Evolutionary conservation across 169 alveolate genomes (phyloP).

Genomic region (Toxoplasma gondii): DNA sequence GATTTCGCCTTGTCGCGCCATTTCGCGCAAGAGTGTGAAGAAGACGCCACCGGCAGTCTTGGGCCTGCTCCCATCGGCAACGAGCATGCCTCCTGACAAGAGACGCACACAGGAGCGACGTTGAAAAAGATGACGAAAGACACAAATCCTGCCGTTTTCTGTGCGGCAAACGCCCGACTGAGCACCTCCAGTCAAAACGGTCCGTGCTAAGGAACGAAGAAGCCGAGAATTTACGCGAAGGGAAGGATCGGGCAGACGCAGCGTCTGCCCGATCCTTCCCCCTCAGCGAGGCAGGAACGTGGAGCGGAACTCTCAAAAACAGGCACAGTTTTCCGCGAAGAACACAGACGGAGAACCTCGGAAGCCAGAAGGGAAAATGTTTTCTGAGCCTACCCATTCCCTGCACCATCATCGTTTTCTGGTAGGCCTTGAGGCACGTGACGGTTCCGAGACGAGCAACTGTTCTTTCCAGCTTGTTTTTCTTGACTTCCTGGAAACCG

Average conservation of each 20-base stretch:
- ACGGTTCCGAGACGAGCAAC: constrained; percentile 53
- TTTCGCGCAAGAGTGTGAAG: constrained; percentile 83
- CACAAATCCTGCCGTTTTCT: not conserved
- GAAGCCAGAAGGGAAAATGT: not conserved
- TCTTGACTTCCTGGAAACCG: constrained; percentile 40
- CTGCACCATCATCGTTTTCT: constrained; percentile 53
- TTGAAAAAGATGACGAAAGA: not conserved
- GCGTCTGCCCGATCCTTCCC: too few species aligned
- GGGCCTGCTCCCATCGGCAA: constrained; percentile 85
- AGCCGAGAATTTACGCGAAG: too few species aligned
- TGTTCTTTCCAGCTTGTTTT: constrained; percentile 38
- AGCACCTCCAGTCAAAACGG: too few species aligned
- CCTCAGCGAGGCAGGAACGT: not conserved
- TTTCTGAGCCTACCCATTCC: constrained; percentile 4
- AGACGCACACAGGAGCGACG: not conserved
- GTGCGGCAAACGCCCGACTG: too few species aligned
- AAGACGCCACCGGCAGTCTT: constrained; percentile 90
- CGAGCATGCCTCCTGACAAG: constrained; percentile 83
- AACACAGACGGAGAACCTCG: too few species aligned
- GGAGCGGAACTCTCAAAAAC: not conserved
- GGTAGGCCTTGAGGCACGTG: constrained; percentile 60
- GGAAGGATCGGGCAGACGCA: too few species aligned
- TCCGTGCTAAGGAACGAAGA: too few species aligned
- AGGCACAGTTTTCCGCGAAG: too few species aligned
- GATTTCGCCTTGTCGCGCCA: constrained; percentile 81